A percentile compares a stretch with the other conserved stretches of the same genome.
These are phyloP conservation scores for Cladophialophora psammophila DNA, from an alignment of 2,329 filamentous ascomycete species.

Conservation along the genomic window DNA sequence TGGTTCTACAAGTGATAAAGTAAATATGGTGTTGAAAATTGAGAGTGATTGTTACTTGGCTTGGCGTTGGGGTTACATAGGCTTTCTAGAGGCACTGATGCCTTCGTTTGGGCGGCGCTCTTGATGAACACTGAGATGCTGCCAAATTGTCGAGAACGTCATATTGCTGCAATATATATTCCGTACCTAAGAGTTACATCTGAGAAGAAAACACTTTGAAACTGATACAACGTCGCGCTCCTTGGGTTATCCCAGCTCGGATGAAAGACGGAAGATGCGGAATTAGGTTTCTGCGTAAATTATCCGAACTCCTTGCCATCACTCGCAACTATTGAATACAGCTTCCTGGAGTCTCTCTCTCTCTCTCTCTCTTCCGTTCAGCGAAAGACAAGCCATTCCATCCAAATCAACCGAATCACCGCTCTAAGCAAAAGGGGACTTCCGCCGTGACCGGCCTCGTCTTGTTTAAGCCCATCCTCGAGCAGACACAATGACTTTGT, in stretches of 20 bases:
- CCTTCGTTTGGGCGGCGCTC: neutral
- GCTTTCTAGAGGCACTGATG: neutral
- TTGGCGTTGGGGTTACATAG: constrained; percentile 13
- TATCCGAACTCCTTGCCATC: neutral
- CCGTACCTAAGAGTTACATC: neutral
- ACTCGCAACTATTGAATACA: neutral
- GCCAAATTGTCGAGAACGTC: neutral
- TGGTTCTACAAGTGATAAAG: constrained; percentile 59
- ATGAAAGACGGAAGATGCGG: neutral
- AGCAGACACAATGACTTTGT: neutral
- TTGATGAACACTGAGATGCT: neutral
- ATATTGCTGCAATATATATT: neutral
- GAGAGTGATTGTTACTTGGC: neutral
- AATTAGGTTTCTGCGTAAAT: neutral
- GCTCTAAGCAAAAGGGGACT: too few relatives aligned
- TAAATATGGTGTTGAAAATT: neutral
- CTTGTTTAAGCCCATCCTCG: too few relatives aligned
- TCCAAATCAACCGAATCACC: too few relatives aligned
- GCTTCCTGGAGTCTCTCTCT: neutral
- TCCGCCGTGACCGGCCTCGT: too few relatives aligned
- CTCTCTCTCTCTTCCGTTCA: neutral
- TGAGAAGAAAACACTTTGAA: neutral
- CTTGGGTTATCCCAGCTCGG: neutral
- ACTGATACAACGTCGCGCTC: neutral
- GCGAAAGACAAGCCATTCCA: too few relatives aligned